A percentile compares a stretch with the other conserved stretches of the same genome.
These are phyloP conservation scores for Schizonepeta tenuifolia DNA, from an alignment of 257 asterid species.

Conservation along the genomic window DNA sequence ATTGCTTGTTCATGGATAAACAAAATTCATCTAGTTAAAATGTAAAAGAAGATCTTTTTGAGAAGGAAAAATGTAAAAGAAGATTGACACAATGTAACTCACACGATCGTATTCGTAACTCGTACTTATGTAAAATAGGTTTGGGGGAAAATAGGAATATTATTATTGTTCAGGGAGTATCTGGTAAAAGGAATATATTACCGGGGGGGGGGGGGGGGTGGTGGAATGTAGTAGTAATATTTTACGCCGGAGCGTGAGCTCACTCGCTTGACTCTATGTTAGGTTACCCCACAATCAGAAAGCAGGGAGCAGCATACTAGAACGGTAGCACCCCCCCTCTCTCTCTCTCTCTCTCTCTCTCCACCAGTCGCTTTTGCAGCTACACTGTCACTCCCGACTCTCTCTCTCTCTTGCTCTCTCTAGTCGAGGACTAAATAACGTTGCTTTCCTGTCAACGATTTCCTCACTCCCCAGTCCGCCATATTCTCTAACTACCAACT, in stretches of 20 bases:
- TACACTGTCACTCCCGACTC: slow-evolving; percentile 27
- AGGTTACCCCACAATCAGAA: slow-evolving; percentile 15
- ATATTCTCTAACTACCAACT: slow-evolving; percentile 34
- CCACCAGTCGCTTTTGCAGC: slow-evolving; percentile 35
- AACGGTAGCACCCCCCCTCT: background rate
- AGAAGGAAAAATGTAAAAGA: too few species aligned
- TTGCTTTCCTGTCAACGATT: slow-evolving; percentile 32
- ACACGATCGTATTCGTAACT: too few species aligned
- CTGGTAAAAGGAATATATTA: too few species aligned
- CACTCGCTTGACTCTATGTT: slow-evolving; percentile 17
- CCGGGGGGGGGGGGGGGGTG: too few species aligned
- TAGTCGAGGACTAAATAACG: slow-evolving; percentile 33
- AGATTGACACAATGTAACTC: too few species aligned
- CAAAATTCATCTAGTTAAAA: too few species aligned
- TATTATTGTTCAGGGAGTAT: background rate
- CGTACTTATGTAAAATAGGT: too few species aligned
- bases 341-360: slow-evolving; percentile 9
- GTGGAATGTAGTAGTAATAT: too few species aligned
- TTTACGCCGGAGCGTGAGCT: slow-evolving; percentile 27
- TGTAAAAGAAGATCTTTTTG: too few species aligned
- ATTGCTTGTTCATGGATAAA: background rate
- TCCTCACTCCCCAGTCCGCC: slow-evolving; percentile 17
- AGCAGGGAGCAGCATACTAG: slow-evolving; percentile 20
- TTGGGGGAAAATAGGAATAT: background rate
- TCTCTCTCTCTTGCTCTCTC: slow-evolving; percentile 37